A percentile compares a stretch with the other conserved stretches of the same genome.
Conservation (phyloP, 306 rosid genomes). For the Rosa multiflora region DNA sequence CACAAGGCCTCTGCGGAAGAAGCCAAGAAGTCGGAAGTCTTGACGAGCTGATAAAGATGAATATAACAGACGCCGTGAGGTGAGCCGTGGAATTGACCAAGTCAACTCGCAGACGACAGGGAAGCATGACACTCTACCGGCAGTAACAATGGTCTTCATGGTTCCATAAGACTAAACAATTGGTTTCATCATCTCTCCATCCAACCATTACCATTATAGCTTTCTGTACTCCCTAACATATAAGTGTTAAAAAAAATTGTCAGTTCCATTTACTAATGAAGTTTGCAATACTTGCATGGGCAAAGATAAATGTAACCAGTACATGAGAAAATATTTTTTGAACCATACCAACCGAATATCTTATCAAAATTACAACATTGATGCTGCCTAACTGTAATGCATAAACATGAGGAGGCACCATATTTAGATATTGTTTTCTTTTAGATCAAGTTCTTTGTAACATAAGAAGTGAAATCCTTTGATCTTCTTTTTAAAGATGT, state of each 20-base stretch:
- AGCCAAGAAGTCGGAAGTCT: no score
- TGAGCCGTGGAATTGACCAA: no score
- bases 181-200: constrained; percentile 15
- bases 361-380: background rate
- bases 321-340: background rate
- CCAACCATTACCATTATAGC: constrained; percentile 17
- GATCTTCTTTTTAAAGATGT: background rate
- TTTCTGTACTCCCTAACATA: constrained; percentile 13
- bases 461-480: no score
- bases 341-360: background rate
- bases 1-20: no score
- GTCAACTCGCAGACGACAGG: no score
- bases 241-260: background rate
- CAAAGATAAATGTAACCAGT: background rate
- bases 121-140: background rate
- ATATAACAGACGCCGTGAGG: no score
- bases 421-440: background rate
- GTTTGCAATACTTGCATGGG: background rate
- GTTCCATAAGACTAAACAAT: background rate
- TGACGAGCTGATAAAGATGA: no score
- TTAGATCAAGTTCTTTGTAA: background rate
- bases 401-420: background rate
- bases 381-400: background rate
- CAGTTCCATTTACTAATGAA: background rate
- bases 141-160: no score